Conservation (phyloP, 2,329 filamentous ascomycete genomes). For the Trichocomaceae sp. region DNA sequence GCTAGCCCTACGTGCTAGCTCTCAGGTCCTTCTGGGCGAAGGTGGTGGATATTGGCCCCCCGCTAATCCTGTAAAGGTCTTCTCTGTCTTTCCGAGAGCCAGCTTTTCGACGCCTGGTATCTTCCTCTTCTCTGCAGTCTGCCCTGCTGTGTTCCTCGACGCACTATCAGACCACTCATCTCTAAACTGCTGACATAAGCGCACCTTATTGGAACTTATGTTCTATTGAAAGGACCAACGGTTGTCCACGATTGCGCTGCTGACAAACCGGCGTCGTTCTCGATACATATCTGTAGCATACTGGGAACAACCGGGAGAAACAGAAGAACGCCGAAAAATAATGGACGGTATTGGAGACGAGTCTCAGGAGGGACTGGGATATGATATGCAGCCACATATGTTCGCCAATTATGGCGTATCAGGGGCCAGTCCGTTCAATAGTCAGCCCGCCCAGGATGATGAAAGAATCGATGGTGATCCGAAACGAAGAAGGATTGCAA, state of each 20-base stretch:
- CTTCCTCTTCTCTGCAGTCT: neutral
- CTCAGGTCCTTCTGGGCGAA: conserved; percentile 9
- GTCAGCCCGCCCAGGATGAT: conserved; percentile 38
- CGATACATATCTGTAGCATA: neutral
- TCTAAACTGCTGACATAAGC: conserved; percentile 16
- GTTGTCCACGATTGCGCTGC: neutral
- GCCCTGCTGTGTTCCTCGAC: too few species aligned
- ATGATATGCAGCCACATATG: conserved; percentile 52
- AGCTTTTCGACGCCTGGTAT: neutral
- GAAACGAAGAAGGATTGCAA: conserved; percentile 81
- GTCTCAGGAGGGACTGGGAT: conserved; percentile 31
- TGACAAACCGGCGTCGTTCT: neutral
- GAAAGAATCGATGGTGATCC: conserved; percentile 62
- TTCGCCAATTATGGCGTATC: conserved; percentile 59
- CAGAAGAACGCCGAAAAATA: neutral
- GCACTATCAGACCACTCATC: too few species aligned
- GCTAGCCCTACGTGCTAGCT: neutral
- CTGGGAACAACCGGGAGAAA: neutral
- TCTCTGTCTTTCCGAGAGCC: neutral
- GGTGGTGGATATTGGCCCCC: neutral
- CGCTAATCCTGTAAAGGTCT: conserved; percentile 8
- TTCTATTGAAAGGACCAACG: neutral
- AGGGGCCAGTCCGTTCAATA: conserved; percentile 48
- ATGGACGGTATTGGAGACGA: conserved; percentile 35
- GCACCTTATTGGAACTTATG: neutral